Evolutionary conservation across 352 stramenopile genomes (phyloP), one percentile per base, ranked within the genome.

Genomic region (Elongisporangium anandrum): DNA sequence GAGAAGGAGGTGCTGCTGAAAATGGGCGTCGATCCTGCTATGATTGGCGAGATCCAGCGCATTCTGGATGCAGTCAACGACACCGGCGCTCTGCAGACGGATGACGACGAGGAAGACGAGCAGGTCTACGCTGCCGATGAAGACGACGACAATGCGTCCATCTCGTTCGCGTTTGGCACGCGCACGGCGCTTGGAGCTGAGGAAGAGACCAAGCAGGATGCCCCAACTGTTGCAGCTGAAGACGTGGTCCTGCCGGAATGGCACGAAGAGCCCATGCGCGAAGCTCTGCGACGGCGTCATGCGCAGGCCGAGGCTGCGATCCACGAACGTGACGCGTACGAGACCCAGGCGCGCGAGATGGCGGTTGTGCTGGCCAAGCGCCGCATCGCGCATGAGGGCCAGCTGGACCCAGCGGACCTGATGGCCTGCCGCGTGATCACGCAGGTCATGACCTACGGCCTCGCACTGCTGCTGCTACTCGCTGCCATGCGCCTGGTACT

Each of bases 1-100:
- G 81, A 91, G 59, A 88, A 87, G 57, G 77, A 87, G 55, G 81
- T 91, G 51, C 61, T 91, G 57, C 64, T 88, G 5, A 83, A 81
- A 52, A 86, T 91, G 77, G 81, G 79, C 15, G 79, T 91, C 22
- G 76, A 84, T 39, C 73, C 79, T 45, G 76, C 75, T 24, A 85
- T 91, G 81, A 71, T 91, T n/a, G 73, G 67, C 22, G 81, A 91
- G 53, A 81, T 91, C 41, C 81, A 91, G 56, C 75, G 77, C 51
- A 71, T 88, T 20, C 63, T 91, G 23, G 79, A 91, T 48, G 63
- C 65, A 13, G 68, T 87, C 10, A 45, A 7, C 34, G 34, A 17
- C 34, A 45, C 34, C 10, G 34, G 34, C 1, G 34, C 34, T 45
- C 34, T 45, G 10, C 34, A 45, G 17, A 69, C 68, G 16, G 74